Evolutionary conservation across 2,329 filamentous ascomycete species (phyloP), one percentile per base, ranked within the genome.

Genomic region (Trichoderma guizhouense): DNA sequence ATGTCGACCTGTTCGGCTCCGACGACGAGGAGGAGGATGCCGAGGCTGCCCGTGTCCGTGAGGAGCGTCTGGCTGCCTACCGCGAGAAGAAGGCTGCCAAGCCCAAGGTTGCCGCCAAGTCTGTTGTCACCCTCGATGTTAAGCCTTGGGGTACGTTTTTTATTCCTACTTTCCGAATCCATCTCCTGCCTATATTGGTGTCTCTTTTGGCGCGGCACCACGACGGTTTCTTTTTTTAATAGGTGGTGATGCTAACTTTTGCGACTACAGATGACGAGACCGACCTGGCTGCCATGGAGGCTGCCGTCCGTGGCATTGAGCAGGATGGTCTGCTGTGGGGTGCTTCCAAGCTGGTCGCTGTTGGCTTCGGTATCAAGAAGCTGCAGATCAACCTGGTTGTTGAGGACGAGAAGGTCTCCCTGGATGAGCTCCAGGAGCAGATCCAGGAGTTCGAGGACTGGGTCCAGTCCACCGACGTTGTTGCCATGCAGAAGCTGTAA

Each of bases 291-390:
- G 89, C 89, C 79, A 87, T 99, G 73, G 94, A 97, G 87, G 87
- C 84, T 36, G 86, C 91, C 76, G 95, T 98, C 78, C 92, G 94
- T 79, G 84, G 86, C 76, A 95, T 98, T 78, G 90, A 95, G 85
- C 90, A 92, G 88, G 95, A 98, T 64, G 96, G 96, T 86, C 93
- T 99, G 74, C 91, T 97, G 75, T 99, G 96, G 96, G 95, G 95
- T 90, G 90, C 88, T 76, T 95, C 93, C 83, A 93, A 96, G 88
- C 87, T 97, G 76, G 91, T 97, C 67, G 84, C 95, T 76, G 91
- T 99, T 79, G 95, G 95, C 80, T 99, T 93, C 89, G 96, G 96
- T 88, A 97, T 99, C 88, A 96, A 93, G 89, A 98, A 98, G 90
- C 91, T 99, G 75, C 95, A 98, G 90, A 97, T 99, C 88, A 98